Evolutionary conservation across 371 early-diverging fungal genomes (phyloP).

Genomic region (Coemansia sp.): DNA sequence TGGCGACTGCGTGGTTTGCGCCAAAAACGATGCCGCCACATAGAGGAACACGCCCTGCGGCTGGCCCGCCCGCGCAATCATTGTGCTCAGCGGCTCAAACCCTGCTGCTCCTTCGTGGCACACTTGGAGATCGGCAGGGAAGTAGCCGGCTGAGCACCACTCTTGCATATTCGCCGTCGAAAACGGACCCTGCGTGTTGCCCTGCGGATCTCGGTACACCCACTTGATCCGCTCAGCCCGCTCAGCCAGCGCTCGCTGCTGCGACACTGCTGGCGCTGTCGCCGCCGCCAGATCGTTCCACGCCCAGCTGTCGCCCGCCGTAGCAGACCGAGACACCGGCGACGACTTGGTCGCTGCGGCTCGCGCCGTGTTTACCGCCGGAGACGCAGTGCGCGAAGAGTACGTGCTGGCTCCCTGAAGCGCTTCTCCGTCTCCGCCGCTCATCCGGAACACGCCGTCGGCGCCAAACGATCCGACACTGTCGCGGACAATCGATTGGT

Average conservation of each 20-base stretch:
- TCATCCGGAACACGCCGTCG: slow-evolving; percentile 67
- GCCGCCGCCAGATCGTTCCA: slow-evolving; percentile 20
- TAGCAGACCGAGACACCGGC: background rate
- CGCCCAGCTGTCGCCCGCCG: slow-evolving; percentile 13
- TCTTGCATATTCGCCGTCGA: slow-evolving; percentile 80
- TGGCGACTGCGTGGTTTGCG: slow-evolving; percentile 8
- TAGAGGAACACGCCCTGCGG: slow-evolving; percentile 25
- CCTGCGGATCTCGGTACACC: slow-evolving; percentile 80
- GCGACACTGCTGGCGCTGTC: slow-evolving; percentile 3
- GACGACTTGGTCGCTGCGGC: slow-evolving; percentile 1
- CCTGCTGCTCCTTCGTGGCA: slow-evolving; percentile 66
- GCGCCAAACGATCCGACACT: slow-evolving; percentile 62
- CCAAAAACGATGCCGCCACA: slow-evolving; percentile 20
- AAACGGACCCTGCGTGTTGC: slow-evolving; percentile 78
- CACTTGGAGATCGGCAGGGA: slow-evolving; percentile 67
- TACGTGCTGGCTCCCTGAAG: slow-evolving; percentile 9
- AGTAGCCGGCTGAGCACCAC: slow-evolving; percentile 83
- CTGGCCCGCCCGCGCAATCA: slow-evolving; percentile 55
- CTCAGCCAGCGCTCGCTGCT: slow-evolving; percentile 32
- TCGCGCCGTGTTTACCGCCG: background rate
- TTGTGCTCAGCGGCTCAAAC: slow-evolving; percentile 66
- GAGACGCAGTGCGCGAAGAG: slow-evolving; percentile 26
- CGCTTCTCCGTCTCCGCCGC: slow-evolving; percentile 46
- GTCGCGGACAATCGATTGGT: slow-evolving; percentile 51
- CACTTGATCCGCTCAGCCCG: slow-evolving; percentile 60